These are phyloP conservation scores for Isoetes engelmannii DNA, from an alignment of 83 land plant species.

Conservation along the genomic window DNA sequence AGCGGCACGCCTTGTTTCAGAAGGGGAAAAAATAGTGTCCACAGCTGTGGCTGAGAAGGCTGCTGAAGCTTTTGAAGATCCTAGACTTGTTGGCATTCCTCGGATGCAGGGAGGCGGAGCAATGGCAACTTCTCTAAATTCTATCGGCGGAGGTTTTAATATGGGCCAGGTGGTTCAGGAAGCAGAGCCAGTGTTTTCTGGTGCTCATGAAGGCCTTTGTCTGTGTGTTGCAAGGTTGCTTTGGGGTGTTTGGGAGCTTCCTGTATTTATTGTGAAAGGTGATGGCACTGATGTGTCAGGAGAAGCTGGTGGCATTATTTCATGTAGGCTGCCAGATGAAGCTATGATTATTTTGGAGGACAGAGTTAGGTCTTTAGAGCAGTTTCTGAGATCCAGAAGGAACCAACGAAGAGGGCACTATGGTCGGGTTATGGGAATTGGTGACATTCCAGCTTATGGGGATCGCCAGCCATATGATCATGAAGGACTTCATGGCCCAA, in stretches of 20 bases:
- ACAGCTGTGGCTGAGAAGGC: slow-evolving; percentile 78
- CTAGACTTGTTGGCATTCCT: slow-evolving; percentile 87
- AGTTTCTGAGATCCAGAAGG: slow-evolving; percentile 66
- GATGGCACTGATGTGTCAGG: slow-evolving; percentile 33
- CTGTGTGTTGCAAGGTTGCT: slow-evolving; percentile 83
- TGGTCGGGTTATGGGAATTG: slow-evolving; percentile 83
- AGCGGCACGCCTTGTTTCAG: slow-evolving; percentile 59
- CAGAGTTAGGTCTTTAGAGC: slow-evolving; percentile 78
- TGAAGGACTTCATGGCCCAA: slow-evolving; percentile 17
- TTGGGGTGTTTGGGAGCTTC: slow-evolving; percentile 86
- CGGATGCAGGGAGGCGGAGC: slow-evolving; percentile 72
- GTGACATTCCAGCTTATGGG: slow-evolving; percentile 65
- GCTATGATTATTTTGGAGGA: slow-evolving; percentile 77
- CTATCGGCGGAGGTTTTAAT: slow-evolving; percentile 76
- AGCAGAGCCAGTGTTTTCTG: slow-evolving; percentile 90
- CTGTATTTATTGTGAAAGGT: slow-evolving; percentile 64
- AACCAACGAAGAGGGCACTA: slow-evolving; percentile 85
- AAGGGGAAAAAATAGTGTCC: slow-evolving; percentile 56
- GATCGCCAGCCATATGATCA: slow-evolving; percentile 25
- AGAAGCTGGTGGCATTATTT: slow-evolving; percentile 41
- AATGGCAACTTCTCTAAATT: slow-evolving; percentile 46
- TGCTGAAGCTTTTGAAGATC: slow-evolving; percentile 96
- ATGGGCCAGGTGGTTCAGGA: slow-evolving; percentile 99
- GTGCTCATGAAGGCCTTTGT: slow-evolving; percentile 94
- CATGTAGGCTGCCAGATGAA: slow-evolving; percentile 38